phyloP scores from a whole-genome alignment of 2,329 filamentous ascomycete species.

The Trichoderma oligosporum region DNA sequence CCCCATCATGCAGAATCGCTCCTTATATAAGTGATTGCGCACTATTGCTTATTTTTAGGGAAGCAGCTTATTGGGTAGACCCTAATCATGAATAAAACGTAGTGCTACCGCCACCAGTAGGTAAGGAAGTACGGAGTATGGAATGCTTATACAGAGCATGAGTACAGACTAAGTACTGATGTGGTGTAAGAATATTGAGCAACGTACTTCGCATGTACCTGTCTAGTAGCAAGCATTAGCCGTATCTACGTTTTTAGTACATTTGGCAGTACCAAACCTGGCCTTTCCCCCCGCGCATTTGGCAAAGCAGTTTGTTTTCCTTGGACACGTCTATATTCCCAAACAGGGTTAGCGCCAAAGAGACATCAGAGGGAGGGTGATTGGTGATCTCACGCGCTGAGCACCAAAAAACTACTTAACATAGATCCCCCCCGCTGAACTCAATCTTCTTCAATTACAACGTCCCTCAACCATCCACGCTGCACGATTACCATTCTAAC shows the following conservation, averaged over 20 bases:
- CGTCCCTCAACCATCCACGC: constrained; percentile 36
- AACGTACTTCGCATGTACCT: too few relatives aligned
- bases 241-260: constrained; percentile 2
- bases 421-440: constrained; percentile 44
- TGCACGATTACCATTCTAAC: constrained; percentile 33
- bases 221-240: constrained; percentile 15
- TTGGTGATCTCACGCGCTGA: constrained; percentile 45
- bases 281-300: constrained; percentile 4
- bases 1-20: neutral
- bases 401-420: constrained; percentile 58
- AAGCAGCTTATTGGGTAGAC: neutral
- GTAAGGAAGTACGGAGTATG: too few relatives aligned
- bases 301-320: constrained; percentile 27
- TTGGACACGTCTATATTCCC: constrained; percentile 32
- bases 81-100: neutral
- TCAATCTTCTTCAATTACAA: constrained; percentile 34
- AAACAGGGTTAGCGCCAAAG: constrained; percentile 20
- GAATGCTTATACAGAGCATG: too few relatives aligned
- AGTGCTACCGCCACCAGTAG: too few relatives aligned
- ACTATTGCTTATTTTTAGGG: neutral
- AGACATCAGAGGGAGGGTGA: constrained; percentile 37
- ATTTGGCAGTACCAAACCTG: neutral
- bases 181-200: too few relatives aligned
- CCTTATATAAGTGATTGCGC: neutral
- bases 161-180: too few relatives aligned